Conservation (phyloP, 1,139 yeast genomes). For the Lipomyces yarrowii region DNA sequence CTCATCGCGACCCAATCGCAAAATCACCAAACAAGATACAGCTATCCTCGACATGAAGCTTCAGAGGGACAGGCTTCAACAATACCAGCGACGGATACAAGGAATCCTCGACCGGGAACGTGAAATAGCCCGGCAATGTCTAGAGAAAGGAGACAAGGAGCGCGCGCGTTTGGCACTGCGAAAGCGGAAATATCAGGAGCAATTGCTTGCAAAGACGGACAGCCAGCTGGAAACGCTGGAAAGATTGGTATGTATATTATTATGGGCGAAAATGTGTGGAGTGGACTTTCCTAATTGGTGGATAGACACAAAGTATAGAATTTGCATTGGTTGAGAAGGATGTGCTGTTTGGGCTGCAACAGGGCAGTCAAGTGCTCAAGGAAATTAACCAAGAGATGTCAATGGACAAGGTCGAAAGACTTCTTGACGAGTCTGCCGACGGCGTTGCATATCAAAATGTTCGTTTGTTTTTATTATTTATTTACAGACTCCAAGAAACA, state of each 20-base stretch:
- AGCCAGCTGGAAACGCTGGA: slow-evolving; percentile 80
- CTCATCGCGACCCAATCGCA: slow-evolving; percentile 25
- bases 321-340: slow-evolving; percentile 87
- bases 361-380: slow-evolving; percentile 76
- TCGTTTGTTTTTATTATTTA: neutral
- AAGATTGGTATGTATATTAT: slow-evolving; percentile 46
- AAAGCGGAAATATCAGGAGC: slow-evolving; percentile 79
- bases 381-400: slow-evolving; percentile 78
- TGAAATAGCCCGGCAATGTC: slow-evolving; percentile 59
- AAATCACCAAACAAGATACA: slow-evolving; percentile 76
- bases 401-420: slow-evolving; percentile 73
- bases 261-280: neutral
- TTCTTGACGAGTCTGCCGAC: slow-evolving; percentile 84
- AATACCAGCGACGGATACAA: slow-evolving; percentile 67
- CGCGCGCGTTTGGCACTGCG: slow-evolving; percentile 72
- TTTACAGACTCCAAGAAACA: neutral
- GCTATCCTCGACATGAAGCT: slow-evolving; percentile 84
- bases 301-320: slow-evolving; percentile 58
- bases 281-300: neutral
- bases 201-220: slow-evolving; percentile 66
- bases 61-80: slow-evolving; percentile 81
- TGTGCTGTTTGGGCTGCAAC: slow-evolving; percentile 73
- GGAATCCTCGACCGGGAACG: slow-evolving; percentile 60
- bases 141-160: slow-evolving; percentile 55
- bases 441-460: slow-evolving; percentile 76